Percentiles rank a stretch among this genome's conserved stretches.
phyloP scores from a whole-genome alignment of 2,329 filamentous ascomycete species.

The Amphichorda felina region DNA sequence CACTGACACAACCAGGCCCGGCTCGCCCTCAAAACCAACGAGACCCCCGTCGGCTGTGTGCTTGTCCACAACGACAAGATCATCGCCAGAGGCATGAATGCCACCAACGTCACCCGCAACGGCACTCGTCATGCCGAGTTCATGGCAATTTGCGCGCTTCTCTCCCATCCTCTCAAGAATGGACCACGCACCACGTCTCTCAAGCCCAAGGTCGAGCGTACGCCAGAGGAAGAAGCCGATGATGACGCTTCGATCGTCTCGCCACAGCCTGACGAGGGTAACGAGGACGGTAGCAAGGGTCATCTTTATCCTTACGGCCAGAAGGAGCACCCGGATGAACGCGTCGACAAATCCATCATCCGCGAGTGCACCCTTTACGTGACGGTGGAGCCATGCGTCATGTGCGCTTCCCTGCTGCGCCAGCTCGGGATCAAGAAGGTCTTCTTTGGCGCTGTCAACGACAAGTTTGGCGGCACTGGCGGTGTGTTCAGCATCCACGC shows the following conservation, averaged over 20 bases:
- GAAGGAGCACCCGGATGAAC: conserved; percentile 40
- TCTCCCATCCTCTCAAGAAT: conserved; percentile 25
- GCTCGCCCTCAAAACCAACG: conserved; percentile 71
- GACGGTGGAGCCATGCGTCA: conserved; percentile 96
- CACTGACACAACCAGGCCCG: conserved; percentile 49
- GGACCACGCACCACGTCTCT: conserved; percentile 18
- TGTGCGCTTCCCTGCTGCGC: conserved; percentile 88
- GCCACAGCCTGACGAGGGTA: conserved; percentile 26
- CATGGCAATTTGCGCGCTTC: conserved; percentile 58
- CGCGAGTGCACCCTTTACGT: conserved; percentile 74
- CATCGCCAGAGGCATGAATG: conserved; percentile 90
- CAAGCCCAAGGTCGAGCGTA: conserved; percentile 16
- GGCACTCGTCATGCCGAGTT: conserved; percentile 95
- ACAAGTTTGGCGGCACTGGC: conserved; percentile 92
- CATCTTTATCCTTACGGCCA: conserved; percentile 52
- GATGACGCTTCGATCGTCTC: conserved; percentile 4
- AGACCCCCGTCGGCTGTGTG: conserved; percentile 94
- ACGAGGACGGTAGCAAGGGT: conserved; percentile 40
- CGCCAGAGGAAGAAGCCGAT: conserved; percentile 10
- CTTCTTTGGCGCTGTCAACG: conserved; percentile 91
- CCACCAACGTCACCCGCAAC: conserved; percentile 82
- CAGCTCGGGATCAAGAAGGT: conserved; percentile 83
- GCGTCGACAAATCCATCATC: conserved; percentile 57
- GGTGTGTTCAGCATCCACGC: conserved; percentile 81
- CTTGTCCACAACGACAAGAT: conserved; percentile 70